Percentiles rank a stretch among this genome's conserved stretches.
phyloP scores from a whole-genome alignment of 139 green algal genomes.

The Chlamydomonas sphaeroides region DNA sequence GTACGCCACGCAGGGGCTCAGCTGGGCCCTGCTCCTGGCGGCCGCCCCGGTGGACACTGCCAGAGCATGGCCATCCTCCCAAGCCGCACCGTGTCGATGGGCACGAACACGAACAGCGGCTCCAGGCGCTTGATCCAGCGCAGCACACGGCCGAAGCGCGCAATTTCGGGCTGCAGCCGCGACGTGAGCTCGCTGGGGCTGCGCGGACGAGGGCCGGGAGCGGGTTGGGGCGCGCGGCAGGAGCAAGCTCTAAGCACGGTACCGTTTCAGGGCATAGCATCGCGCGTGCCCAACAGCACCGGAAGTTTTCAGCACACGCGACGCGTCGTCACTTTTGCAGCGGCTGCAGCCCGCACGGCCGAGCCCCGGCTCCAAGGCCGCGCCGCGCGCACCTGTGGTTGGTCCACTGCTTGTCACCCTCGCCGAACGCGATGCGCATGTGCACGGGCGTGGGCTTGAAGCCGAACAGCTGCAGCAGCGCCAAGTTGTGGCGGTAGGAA shows the following conservation, averaged over 20 bases:
- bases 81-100: slow-evolving; percentile 68
- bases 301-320: too few species aligned
- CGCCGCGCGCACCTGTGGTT: slow-evolving; percentile 78
- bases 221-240: not conserved
- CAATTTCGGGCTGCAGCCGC: slow-evolving; percentile 64
- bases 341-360: too few species aligned
- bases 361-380: too few species aligned
- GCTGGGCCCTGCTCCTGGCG: too few species aligned
- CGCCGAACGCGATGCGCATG: slow-evolving; percentile 76
- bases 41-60: too few species aligned
- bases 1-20: too few species aligned
- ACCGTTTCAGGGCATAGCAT: too few species aligned
- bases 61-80: too few species aligned
- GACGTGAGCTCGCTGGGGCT: slow-evolving; percentile 52
- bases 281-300: too few species aligned
- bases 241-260: too few species aligned
- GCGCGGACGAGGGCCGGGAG: not conserved
- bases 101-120: slow-evolving; percentile 70
- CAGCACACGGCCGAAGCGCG: slow-evolving; percentile 65
- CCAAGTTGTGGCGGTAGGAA: slow-evolving; percentile 74
- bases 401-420: slow-evolving; percentile 65
- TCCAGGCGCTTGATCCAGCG: slow-evolving; percentile 68
- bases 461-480: slow-evolving; percentile 65
- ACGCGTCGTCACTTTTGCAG: too few species aligned
- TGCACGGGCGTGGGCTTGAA: slow-evolving; percentile 67